Base-by-base conservation (phyloP, 306 rosid species). In the Oemleria cerasiformis region DNA sequence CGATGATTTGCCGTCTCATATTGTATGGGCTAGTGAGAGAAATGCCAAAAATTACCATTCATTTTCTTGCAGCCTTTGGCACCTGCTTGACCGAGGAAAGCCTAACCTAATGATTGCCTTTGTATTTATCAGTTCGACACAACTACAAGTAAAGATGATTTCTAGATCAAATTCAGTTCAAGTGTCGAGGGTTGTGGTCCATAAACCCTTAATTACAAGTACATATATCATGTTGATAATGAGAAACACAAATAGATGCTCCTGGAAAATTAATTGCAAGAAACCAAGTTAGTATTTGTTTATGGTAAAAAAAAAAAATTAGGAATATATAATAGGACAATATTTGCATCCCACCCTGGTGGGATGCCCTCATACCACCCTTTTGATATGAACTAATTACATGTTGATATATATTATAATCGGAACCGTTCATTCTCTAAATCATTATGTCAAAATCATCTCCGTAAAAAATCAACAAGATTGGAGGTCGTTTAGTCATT, bases 1-100 rank as follows among this genome's bases (percentile, higher is more conserved):
- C 9, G 34, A n/a, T 65, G n/a, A 65, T 34, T 57, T 44, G 66
- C 34, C 36, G 36, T 2, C 47, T 16, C 38, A 47, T 66, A 21
- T 15, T 6, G 39, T 63, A 72, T 39, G 25, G 23, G 23, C 7
- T 20, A 45, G 21, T 15, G 13, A 57, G 5, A 67, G 60, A 67
- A 19, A 75, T 67, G 62, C 74, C 79, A 59, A 75, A 67, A 19
- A 47, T 75, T 67, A 75, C 63, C 54, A 75, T 68, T 76, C 70
- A 51, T 63, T 50, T 61, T 53, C 19, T 76, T 44, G 74, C 75
- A 61, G 64, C 63, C 74, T 68, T 5, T 36, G 75, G 66, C 61
- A 72, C 60, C 47, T 51, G 73, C 39, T 57, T 12, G 62, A 4
- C 67, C 13, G 58, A 62, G 51, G 41, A 62, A 38, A 72, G 48